Base-by-base conservation (phyloP, 2,329 filamentous ascomycete species). In the Rasamsonia emersonii region DNA sequence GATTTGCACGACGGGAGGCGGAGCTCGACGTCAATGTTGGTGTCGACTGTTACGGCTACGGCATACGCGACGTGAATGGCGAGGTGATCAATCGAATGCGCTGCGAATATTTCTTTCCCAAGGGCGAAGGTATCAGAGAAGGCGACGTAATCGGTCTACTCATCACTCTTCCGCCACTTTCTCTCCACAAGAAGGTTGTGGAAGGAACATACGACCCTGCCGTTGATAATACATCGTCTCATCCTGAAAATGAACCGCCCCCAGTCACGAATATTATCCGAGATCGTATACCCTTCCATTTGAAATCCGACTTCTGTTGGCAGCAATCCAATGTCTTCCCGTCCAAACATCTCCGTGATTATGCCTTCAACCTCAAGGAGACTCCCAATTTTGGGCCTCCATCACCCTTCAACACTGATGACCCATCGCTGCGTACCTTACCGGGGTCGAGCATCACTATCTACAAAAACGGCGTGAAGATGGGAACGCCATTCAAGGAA, bases 71-170 rank as follows among this genome's bases (percentile, higher is more conserved):
- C 50, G 79, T 88, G 15, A 75, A 81, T 18, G 91, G 91, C 13
- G 86, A 96, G 56, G 89, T 89, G 40, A 83, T 94, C 32, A 86
- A 91, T 64, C 86, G 91, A 67, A 95, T 88, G 41, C 78, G 89
- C 29, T 86, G 88, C n/a, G 86, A 86, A 51, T 82, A 88, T 44
- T 89, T 94, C 59, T 88, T 88, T 41, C 78, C 79, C 1, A 72
- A 80, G 1, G 79, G 80, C 28, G 81, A 89, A 54, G 75, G 86
- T 35, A 77, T 96, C 31, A 71, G 74, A 26, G 86, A 94, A 57
- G 91, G 89, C 26, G 91, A 98, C 56, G 85, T 98, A 7, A 84
- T 98, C 36, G 91, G 91, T 3, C 67, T 98, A 25, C 86, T 96
- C 56, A 93, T 95, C 39, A 85, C 82, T 41, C 73, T 98, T 1